Conservation (phyloP, 2,329 filamentous ascomycete genomes). For the Alternaria gaisen region DNA sequence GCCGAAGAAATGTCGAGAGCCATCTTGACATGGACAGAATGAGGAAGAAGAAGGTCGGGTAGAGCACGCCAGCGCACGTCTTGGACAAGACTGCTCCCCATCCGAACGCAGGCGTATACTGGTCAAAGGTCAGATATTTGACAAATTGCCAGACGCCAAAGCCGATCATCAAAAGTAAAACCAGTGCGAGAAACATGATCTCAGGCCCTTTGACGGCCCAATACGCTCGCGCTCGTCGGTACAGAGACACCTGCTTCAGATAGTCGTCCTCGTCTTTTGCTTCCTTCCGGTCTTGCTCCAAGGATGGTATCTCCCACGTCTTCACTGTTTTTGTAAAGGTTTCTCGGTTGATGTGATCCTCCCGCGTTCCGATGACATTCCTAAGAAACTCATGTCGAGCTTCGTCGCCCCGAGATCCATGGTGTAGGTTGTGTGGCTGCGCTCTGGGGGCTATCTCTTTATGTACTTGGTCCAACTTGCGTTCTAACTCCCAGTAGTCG, state of each 20-base stretch:
- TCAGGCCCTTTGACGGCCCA: constrained; percentile 66
- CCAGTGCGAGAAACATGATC: constrained; percentile 60
- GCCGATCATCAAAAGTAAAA: constrained; percentile 59
- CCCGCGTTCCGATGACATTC: constrained; percentile 58
- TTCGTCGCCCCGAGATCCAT: constrained; percentile 49
- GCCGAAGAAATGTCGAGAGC: constrained; percentile 62
- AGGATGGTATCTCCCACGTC: constrained; percentile 59
- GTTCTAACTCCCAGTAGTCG: constrained; percentile 62
- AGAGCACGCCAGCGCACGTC: constrained; percentile 63
- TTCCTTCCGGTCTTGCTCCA: constrained; percentile 59
- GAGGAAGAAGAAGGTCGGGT: constrained; percentile 67
- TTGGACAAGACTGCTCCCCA: constrained; percentile 67
- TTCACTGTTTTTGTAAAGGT: constrained; percentile 59
- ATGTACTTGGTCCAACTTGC: constrained; percentile 63
- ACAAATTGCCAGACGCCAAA: constrained; percentile 66
- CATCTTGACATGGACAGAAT: constrained; percentile 67
- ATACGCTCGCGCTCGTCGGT: constrained; percentile 60
- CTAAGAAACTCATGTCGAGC: constrained; percentile 62
- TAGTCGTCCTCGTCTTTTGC: constrained; percentile 59
- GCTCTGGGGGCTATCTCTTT: constrained; percentile 60
- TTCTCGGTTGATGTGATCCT: constrained; percentile 55
- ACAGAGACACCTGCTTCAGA: constrained; percentile 56
- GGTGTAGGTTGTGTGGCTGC: constrained; percentile 57
- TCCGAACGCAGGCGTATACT: constrained; percentile 62
- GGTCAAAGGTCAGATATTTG: constrained; percentile 58